phyloP scores from a whole-genome alignment of 345 rosid species.

The Rhodamnia rubescens region DNA sequence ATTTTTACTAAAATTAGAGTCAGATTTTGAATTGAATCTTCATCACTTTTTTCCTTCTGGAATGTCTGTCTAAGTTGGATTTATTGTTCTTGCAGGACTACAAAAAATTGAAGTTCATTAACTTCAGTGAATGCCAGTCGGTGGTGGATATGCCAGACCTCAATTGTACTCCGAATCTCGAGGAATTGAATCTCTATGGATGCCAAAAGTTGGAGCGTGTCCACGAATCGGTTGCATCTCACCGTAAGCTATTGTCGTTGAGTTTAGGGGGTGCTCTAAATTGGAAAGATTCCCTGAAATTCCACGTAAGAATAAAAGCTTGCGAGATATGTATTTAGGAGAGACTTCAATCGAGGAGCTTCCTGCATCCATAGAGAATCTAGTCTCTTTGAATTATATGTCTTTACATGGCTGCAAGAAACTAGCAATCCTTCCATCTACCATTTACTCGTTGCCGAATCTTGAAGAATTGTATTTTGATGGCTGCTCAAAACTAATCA shows the following conservation, averaged over 20 bases:
- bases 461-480: too few relatives aligned
- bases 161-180: background rate
- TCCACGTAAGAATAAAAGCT: fast-evolving
- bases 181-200: background rate
- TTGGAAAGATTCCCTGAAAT: background rate
- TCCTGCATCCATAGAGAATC: background rate
- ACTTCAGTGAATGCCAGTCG: background rate
- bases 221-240: background rate
- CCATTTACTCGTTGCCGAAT: too few relatives aligned
- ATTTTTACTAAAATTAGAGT: background rate
- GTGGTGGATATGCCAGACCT: background rate
- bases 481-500: too few relatives aligned
- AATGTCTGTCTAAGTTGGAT: background rate
- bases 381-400: too few relatives aligned
- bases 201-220: background rate
- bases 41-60: background rate
- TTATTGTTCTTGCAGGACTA: background rate
- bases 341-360: background rate
- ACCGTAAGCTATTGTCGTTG: fast-evolving
- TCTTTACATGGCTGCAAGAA: too few relatives aligned
- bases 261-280: background rate
- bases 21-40: background rate
- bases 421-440: too few relatives aligned
- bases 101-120: background rate
- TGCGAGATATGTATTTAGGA: fast-evolving